Conservation (phyloP, 139 green algal genomes). For the Nannochloris sp. region DNA sequence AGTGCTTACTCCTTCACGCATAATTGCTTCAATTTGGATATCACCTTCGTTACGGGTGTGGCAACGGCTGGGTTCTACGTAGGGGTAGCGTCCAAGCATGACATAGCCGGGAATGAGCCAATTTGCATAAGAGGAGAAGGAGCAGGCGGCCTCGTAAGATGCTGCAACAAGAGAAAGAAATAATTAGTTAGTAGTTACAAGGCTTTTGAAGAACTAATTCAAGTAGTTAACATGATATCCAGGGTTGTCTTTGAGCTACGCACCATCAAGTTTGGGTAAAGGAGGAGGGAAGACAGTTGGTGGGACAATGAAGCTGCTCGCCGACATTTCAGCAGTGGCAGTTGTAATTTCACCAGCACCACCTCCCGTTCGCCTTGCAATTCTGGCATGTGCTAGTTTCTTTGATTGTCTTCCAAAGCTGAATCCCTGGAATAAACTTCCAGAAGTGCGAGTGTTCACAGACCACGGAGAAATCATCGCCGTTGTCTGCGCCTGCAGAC, state of each 20-base stretch:
- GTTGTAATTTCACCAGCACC: background rate
- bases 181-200: background rate
- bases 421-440: no score
- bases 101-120: slow-evolving; percentile 74
- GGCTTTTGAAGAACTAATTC: background rate
- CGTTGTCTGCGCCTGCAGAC: no score
- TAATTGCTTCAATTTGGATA: slow-evolving; percentile 52
- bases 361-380: no score
- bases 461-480: no score
- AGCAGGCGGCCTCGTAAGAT: slow-evolving; percentile 38
- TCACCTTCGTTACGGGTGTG: slow-evolving; percentile 40
- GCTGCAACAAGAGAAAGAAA: slow-evolving; percentile 22
- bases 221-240: background rate
- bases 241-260: no score
- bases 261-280: background rate
- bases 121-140: slow-evolving; percentile 68
- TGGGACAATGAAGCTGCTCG: background rate
- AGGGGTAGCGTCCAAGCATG: slow-evolving; percentile 78
- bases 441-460: no score
- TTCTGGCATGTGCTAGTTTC: no score
- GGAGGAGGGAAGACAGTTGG: background rate
- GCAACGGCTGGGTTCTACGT: slow-evolving; percentile 67
- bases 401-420: no score
- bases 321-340: background rate
- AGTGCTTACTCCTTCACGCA: slow-evolving; percentile 58